Percentiles rank a stretch among this genome's conserved stretches.
Conservation (phyloP, 768 basidiomycete species). For the Suillus americanus region DNA sequence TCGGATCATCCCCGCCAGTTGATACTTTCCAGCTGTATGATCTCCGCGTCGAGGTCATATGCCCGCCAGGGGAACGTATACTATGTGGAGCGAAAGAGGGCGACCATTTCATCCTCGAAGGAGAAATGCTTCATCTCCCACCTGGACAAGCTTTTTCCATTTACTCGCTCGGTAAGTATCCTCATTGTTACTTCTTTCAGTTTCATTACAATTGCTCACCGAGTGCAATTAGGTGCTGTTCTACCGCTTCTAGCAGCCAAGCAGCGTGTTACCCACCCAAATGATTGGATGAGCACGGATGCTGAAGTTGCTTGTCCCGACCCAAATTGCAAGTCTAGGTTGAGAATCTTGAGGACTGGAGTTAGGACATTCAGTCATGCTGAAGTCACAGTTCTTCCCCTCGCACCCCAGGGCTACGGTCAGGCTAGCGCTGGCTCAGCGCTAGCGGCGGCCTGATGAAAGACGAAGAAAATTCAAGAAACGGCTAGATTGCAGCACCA, state of each 20-base stretch:
- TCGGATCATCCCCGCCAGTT: constrained; percentile 9
- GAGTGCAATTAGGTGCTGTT: constrained; percentile 45
- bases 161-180: constrained; percentile 54
- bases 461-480: constrained; percentile 2
- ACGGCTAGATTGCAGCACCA: background rate
- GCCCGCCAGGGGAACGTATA: constrained; percentile 55
- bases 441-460: background rate
- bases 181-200: background rate
- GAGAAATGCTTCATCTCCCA: constrained; percentile 64
- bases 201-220: background rate
- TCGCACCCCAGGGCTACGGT: background rate
- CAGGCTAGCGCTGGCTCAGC: background rate
- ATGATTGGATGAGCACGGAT: constrained; percentile 73
- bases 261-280: constrained; percentile 51
- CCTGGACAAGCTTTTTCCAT: constrained; percentile 66
- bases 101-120: constrained; percentile 61
- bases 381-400: constrained; percentile 52
- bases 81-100: constrained; percentile 65
- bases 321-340: constrained; percentile 57
- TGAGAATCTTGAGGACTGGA: constrained; percentile 52
- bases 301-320: constrained; percentile 67
- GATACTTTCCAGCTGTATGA: constrained; percentile 64
- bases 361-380: constrained; percentile 53
- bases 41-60: constrained; percentile 60
- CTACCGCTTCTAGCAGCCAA: constrained; percentile 70